A percentile compares a stretch with the other conserved stretches of the same genome.
Conservation (phyloP, 371 early-diverging fungal genomes). For the Lichtheimia corymbifera region DNA sequence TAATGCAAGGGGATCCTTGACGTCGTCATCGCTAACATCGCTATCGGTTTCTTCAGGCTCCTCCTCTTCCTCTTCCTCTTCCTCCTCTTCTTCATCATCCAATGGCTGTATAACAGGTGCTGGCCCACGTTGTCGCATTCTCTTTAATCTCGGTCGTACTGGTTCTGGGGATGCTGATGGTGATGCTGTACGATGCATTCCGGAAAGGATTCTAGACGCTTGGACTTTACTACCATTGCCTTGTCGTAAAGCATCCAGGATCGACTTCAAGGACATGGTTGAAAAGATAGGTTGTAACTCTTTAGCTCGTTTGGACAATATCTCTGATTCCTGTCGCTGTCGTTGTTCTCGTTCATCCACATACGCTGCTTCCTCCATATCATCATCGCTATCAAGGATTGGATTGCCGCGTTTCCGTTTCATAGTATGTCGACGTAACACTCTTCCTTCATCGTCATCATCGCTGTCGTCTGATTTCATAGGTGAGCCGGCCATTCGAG, state of each 20-base stretch:
- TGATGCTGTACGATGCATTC: slow-evolving; percentile 13
- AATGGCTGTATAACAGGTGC: not conserved
- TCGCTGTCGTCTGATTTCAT: slow-evolving; percentile 2
- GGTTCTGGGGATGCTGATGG: slow-evolving; percentile 2
- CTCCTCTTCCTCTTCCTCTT: not conserved
- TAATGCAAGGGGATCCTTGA: not conserved
- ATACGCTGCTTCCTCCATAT: slow-evolving; percentile 16
- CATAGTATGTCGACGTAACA: not conserved
- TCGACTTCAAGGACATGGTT: not conserved
- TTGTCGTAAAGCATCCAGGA: slow-evolving; percentile 2
- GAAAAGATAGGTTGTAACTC: slow-evolving; percentile 12
- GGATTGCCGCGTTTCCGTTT: slow-evolving; percentile 12
- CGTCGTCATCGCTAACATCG: slow-evolving; percentile 18
- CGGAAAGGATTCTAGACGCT: slow-evolving; percentile 11
- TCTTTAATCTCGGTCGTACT: slow-evolving; percentile 14
- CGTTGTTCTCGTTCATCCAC: slow-evolving; percentile 17
- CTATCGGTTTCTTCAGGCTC: not conserved
- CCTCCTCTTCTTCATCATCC: not conserved
- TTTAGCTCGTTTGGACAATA: slow-evolving; percentile 2
- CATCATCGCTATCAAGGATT: slow-evolving; percentile 6
- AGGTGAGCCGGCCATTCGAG: not conserved
- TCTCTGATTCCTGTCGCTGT: slow-evolving; percentile 7
- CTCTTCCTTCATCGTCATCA: slow-evolving; percentile 11
- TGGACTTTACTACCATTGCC: slow-evolving; percentile 14
- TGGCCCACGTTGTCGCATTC: not conserved